Evolutionary conservation across 805 yeast genomes (phyloP).

Genomic region (Nakazawaea pomicola): DNA sequence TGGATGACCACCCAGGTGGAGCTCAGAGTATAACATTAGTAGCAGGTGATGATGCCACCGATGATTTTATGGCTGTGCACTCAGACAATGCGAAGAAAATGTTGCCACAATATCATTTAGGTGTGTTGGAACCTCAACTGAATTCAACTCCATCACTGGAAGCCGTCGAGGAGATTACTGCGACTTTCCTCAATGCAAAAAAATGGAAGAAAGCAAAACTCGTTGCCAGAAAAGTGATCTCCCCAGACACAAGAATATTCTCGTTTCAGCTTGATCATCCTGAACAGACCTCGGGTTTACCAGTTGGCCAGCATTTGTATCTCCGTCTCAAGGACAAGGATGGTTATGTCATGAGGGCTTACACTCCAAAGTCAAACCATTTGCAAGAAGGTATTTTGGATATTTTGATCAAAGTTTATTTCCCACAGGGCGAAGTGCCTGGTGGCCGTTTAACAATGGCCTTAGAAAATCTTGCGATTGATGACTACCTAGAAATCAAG

Average conservation of each 20-base stretch:
- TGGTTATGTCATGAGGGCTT: slow-evolving; percentile 28
- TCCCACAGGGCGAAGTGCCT: slow-evolving; percentile 23
- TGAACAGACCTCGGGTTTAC: slow-evolving; percentile 27
- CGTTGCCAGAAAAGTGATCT: slow-evolving; percentile 19
- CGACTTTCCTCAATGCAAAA: slow-evolving; percentile 24
- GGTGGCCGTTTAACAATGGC: slow-evolving; percentile 29
- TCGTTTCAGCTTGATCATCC: slow-evolving; percentile 24
- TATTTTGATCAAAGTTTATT: slow-evolving; percentile 28
- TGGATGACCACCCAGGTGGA: slow-evolving; percentile 29
- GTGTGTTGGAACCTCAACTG: slow-evolving; percentile 14
- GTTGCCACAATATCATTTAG: slow-evolving; percentile 23
- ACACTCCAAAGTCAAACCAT: slow-evolving; percentile 28
- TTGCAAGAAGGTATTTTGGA: slow-evolving; percentile 23
- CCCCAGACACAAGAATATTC: slow-evolving; percentile 26
- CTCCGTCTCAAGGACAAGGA: slow-evolving; percentile 21
- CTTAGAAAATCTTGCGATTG: slow-evolving; percentile 21
- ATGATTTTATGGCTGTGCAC: slow-evolving; percentile 30
- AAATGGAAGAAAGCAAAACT: slow-evolving; percentile 23
- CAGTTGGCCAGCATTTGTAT: slow-evolving; percentile 28
- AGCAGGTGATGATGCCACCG: slow-evolving; percentile 26
- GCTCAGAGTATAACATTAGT: slow-evolving; percentile 21
- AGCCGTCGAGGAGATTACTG: slow-evolving; percentile 3
- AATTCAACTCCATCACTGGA: background rate
- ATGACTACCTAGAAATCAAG: slow-evolving; percentile 22
- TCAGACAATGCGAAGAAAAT: slow-evolving; percentile 24